Evolutionary conservation across 352 stramenopile genomes (phyloP), one percentile per base, ranked within the genome.

Genomic region (Pythium phragmitis): DNA sequence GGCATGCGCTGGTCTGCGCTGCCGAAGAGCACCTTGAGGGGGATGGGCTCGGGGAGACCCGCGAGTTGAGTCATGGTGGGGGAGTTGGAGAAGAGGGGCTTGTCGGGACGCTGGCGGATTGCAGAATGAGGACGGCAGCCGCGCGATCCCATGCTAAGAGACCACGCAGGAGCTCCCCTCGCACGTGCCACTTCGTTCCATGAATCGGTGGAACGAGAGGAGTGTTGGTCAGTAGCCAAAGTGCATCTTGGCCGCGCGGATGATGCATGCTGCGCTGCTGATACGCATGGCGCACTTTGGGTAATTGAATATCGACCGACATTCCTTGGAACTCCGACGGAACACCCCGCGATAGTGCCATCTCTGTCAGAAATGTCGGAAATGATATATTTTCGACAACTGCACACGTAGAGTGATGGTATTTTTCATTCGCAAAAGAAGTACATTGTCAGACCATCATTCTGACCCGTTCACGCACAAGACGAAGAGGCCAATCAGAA

Each of bases 1-100:
- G 73, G 58, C 65, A 76, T 67, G 41, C 67, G 68, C 67, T 80
- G 74, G 73, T 82, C 76, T 9, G 76, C 45, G 58, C 80, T 80
- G 60, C 76, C 74, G 34, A 77, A 85, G 41, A 85, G 67, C 50
- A 79, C 74, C 21, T 73, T 67, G 36, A 82, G 69, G 56, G 76
- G 76, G 34, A 85, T 79, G 55, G 65, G 26, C n/a, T 67, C 57
- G 4, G 73, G 73, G 17, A 79, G 69, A 2, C 53, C 57, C 2
- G 66, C 45, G 34, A 57, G 49, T 23, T 52, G 62, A 5, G 12
- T 33, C 63, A 69, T 69, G 6, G 28, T 55, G 11, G 45, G 37
- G 56, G 28, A 41, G 30, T 33, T 7, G 14, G 46, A 46, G 39
- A 14, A n/a, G 11, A 46, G 21, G 23, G 48, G 57, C 17, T 47